These are phyloP conservation scores for Herpotrichia juniperi DNA, from an alignment of 2,329 filamentous ascomycete species.

Conservation along the genomic window DNA sequence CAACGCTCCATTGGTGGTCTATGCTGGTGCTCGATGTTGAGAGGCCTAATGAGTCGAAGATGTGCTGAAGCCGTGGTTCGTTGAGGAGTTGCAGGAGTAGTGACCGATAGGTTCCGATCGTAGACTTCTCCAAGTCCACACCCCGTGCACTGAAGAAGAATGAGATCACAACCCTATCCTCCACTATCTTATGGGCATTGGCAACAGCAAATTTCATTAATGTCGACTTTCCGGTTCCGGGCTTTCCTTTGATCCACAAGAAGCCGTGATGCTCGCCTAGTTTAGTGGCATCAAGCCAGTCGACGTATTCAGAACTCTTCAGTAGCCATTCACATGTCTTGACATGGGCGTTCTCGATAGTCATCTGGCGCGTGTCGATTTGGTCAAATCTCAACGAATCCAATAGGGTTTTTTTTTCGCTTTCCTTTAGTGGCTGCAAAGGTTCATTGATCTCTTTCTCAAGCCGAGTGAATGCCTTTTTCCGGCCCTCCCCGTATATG, in stretches of 20 bases:
- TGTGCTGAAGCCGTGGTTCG: constrained; percentile 9
- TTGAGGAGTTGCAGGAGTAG: constrained; percentile 32
- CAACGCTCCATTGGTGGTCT: constrained; percentile 13
- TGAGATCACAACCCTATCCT: constrained; percentile 8
- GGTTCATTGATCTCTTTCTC: constrained; percentile 11
- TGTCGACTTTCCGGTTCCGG: constrained; percentile 50
- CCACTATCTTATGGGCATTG: constrained; percentile 12
- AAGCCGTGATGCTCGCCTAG: constrained; percentile 45
- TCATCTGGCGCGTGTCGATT: constrained; percentile 45
- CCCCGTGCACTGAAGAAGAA: constrained; percentile 38
- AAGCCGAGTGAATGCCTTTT: constrained; percentile 4
- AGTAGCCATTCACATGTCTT: constrained; percentile 53
- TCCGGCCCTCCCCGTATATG: no score
- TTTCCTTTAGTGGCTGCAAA: no score
- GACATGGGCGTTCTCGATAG: constrained; percentile 44
- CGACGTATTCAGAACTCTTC: constrained; percentile 34
- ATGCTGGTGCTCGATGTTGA: constrained; percentile 3
- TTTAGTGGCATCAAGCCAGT: constrained; percentile 42
- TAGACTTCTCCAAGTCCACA: constrained; percentile 23
- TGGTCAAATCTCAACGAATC: constrained; percentile 46
- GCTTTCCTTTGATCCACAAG: no score
- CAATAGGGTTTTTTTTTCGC: constrained; percentile 25
- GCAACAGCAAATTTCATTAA: constrained; percentile 44
- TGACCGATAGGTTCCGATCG: constrained; percentile 29
- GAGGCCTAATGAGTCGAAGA: constrained; percentile 14